These are phyloP conservation scores for Geum urbanum DNA, from an alignment of 306 rosid species.

Conservation along the genomic window DNA sequence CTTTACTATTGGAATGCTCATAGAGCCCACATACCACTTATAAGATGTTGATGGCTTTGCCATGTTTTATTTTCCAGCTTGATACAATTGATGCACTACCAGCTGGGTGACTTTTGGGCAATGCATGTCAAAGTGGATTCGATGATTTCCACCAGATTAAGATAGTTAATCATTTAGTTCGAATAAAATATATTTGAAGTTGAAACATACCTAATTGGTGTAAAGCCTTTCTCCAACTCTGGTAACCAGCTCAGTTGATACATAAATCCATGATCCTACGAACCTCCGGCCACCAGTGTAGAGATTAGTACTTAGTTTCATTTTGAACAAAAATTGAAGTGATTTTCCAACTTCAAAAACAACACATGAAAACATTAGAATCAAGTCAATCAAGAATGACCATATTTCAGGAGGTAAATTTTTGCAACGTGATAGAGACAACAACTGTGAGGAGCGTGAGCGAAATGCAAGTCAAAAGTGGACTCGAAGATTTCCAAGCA, in stretches of 20 bases:
- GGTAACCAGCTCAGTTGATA: not conserved
- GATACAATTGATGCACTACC: not conserved
- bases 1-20: not conserved
- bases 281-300: not conserved
- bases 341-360: no score
- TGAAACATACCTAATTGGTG: not conserved
- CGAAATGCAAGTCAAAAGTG: constrained; percentile 1
- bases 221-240: not conserved
- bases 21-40: not conserved
- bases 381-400: not conserved
- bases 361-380: no score
- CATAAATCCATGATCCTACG: not conserved
- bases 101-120: not conserved
- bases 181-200: no score
- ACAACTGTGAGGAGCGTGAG: not conserved
- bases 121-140: not conserved
- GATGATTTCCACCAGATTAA: not conserved
- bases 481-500: not conserved
- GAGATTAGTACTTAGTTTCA: no score
- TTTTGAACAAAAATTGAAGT: no score
- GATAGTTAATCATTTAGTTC: not conserved
- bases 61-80: not conserved
- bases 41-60: not conserved
- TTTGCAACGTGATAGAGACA: not conserved
- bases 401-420: not conserved